phyloP scores from a whole-genome alignment of 148 eudicot species.

The Camellia lanceoleosa region DNA sequence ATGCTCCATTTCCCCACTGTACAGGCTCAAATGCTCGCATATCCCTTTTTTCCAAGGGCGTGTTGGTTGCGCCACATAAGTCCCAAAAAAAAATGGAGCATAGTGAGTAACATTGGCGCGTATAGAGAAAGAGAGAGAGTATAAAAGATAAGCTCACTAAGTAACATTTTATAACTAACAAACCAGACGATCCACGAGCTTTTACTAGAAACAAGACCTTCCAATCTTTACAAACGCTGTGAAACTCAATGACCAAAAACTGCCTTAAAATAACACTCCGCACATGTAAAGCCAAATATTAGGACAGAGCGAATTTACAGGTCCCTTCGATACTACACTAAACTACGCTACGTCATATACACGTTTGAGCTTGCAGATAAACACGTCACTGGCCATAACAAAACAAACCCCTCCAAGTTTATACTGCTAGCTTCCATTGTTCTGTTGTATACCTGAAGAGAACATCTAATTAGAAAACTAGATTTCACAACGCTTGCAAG shows the following conservation, averaged over 20 bases:
- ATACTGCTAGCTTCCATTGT: background rate
- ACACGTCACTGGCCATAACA: background rate
- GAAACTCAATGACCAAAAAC: background rate
- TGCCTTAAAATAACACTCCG: constrained; percentile 2
- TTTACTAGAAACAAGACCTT: background rate
- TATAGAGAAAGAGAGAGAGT: too few species aligned
- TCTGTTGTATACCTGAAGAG: background rate
- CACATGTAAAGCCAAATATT: background rate
- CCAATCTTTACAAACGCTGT: background rate
- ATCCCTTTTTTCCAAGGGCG: too few species aligned
- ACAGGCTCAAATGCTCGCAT: too few species aligned
- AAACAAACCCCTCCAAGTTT: background rate
- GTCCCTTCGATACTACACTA: background rate
- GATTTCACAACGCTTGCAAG: background rate
- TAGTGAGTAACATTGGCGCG: too few species aligned
- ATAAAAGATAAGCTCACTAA: too few species aligned
- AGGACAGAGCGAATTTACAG: background rate
- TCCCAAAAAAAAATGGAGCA: too few species aligned
- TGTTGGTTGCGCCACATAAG: too few species aligned
- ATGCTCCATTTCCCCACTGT: too few species aligned
- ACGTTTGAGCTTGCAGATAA: background rate
- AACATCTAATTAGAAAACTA: background rate
- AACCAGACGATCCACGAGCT: constrained; percentile 1
- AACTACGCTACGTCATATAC: constrained; percentile 1
- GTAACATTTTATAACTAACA: too few species aligned